Conservation (phyloP, 257 asterid genomes). For the Rauvolfia tetraphylla region DNA sequence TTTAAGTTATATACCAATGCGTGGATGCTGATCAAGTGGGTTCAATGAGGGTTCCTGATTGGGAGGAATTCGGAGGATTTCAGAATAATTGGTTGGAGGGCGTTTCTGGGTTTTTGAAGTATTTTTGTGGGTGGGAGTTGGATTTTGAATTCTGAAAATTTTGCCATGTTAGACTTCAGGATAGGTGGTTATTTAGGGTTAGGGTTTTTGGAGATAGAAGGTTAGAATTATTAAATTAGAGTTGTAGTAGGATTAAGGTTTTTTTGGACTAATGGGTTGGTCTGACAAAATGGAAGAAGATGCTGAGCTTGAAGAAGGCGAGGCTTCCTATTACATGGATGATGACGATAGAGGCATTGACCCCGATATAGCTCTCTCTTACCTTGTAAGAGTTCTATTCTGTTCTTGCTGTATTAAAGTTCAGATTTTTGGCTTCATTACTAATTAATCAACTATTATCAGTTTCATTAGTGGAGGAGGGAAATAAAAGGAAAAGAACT, state of each 20-base stretch:
- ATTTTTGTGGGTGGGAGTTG: slow-evolving; percentile 34
- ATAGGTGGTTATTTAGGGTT: slow-evolving; percentile 46
- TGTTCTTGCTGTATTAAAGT: slow-evolving; percentile 21
- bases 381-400: slow-evolving; percentile 68
- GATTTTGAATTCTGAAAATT: slow-evolving; percentile 26
- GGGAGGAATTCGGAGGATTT: slow-evolving; percentile 26
- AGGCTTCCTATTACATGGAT: slow-evolving; percentile 48
- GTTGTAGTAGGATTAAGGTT: slow-evolving; percentile 26
- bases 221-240: slow-evolving; percentile 5
- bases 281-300: slow-evolving; percentile 45
- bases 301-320: slow-evolving; percentile 91
- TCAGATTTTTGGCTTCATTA: slow-evolving; percentile 6
- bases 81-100: slow-evolving; percentile 35
- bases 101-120: slow-evolving; percentile 41
- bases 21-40: slow-evolving; percentile 54
- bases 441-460: slow-evolving; percentile 16
- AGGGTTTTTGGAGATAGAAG: slow-evolving; percentile 38
- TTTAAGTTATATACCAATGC: slow-evolving; percentile 13
- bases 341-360: slow-evolving; percentile 60
- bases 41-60: slow-evolving; percentile 45
- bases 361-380: slow-evolving; percentile 77
- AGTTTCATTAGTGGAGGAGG: slow-evolving; percentile 3
- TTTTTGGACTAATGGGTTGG: slow-evolving; percentile 26
- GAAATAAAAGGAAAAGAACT: background rate
- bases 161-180: slow-evolving; percentile 80